phyloP scores from a whole-genome alignment of 441 rosid genomes.

The Jatropha multifida region DNA sequence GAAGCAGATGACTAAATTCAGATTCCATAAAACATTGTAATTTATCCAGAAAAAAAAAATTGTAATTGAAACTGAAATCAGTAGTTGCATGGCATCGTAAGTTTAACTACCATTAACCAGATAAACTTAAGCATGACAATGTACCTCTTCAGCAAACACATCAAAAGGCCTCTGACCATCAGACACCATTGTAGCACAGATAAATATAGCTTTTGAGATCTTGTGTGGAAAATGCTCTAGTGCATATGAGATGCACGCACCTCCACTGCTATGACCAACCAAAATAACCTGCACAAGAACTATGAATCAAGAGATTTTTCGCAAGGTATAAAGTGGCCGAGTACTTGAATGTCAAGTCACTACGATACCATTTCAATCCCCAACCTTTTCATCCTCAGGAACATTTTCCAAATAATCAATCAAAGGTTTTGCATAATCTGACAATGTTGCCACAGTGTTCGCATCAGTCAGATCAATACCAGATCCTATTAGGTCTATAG shows the following conservation, averaged over 20 bases:
- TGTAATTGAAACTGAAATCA: neutral
- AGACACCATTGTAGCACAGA: constrained; percentile 89
- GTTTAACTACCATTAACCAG: neutral
- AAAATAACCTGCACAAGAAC: constrained; percentile 62
- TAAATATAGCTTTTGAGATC: constrained; percentile 76
- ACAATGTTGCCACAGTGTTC: constrained; percentile 60
- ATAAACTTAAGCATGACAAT: constrained; percentile 9
- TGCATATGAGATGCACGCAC: constrained; percentile 82
- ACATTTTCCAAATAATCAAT: constrained; percentile 55
- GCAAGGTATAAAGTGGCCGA: constrained; percentile 1
- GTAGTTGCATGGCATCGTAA: constrained; percentile 3
- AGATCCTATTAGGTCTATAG: constrained; percentile 81
- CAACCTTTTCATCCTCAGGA: constrained; percentile 85
- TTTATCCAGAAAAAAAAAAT: too few relatives aligned
- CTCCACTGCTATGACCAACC: constrained; percentile 92
- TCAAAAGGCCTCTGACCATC: constrained; percentile 88
- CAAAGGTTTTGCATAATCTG: constrained; percentile 84
- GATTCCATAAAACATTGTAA: neutral
- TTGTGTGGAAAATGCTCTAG: constrained; percentile 74
- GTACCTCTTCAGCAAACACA: constrained; percentile 93
- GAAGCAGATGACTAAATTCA: neutral
- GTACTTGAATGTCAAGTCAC: neutral
- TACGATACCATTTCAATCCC: neutral
- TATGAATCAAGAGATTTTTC: constrained; percentile 7
- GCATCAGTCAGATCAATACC: constrained; percentile 78